phyloP scores from a whole-genome alignment of 495 filamentous ascomycete genomes.

The Pyrenula aspistea region DNA sequence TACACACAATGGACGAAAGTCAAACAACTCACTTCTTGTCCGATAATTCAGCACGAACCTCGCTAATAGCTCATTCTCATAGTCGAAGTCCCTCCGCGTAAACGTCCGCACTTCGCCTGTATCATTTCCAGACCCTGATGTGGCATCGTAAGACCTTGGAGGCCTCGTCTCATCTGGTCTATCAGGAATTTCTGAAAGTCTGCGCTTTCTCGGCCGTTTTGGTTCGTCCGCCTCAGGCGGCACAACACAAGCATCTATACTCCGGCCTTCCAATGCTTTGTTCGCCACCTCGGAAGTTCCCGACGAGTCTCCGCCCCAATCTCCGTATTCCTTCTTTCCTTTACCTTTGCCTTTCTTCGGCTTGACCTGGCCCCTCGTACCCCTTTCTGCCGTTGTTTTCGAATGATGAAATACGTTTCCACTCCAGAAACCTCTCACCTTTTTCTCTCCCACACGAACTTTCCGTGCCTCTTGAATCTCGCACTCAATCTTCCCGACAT shows the following conservation, averaged over 20 bases:
- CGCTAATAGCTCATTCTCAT: background rate
- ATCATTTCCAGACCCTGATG: background rate
- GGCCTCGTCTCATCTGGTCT: too few species aligned
- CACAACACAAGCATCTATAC: background rate
- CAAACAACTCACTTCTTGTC: background rate
- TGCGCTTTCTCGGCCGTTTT: background rate
- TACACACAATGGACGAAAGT: background rate
- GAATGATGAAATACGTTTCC: background rate
- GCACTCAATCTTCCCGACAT: background rate
- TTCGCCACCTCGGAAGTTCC: background rate
- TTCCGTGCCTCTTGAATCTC: background rate
- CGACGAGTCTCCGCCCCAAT: background rate
- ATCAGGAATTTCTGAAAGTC: background rate
- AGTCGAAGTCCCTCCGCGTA: background rate
- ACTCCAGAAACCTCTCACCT: background rate
- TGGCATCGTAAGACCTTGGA: too few species aligned
- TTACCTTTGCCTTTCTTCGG: background rate
- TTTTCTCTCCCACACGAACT: background rate
- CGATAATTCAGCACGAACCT: background rate
- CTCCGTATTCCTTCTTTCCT: background rate
- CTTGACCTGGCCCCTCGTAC: background rate
- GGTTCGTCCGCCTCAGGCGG: background rate
- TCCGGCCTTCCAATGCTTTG: background rate
- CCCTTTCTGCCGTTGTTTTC: too few species aligned
- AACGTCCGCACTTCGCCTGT: background rate